phyloP scores from a whole-genome alignment of 78 protist species.

The Emiliania huxleyi region DNA sequence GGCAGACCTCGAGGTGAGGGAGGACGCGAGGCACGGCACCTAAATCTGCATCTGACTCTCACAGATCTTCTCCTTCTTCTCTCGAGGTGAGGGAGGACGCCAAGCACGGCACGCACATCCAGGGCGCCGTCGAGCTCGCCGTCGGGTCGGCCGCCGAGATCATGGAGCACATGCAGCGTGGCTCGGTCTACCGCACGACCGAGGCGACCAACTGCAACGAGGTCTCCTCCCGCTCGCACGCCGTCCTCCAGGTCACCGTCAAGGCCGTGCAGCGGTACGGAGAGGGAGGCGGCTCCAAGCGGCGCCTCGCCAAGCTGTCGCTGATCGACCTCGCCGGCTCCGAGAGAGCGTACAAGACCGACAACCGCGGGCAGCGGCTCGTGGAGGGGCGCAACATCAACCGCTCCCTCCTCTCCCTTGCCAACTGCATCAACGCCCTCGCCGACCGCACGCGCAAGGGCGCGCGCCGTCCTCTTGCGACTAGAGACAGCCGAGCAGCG shows the following conservation, averaged over 20 bases:
- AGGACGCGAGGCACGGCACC: no score
- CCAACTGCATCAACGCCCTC: conserved; percentile 79
- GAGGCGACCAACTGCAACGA: conserved; percentile 21
- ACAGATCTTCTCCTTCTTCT: no score
- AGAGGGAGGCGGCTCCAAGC: not conserved
- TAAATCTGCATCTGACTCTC: no score
- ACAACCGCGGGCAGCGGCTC: conserved; percentile 39
- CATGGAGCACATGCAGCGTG: not conserved
- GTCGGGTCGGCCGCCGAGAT: not conserved
- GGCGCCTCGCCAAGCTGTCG: not conserved
- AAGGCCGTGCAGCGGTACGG: not conserved
- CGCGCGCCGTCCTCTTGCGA: no score
- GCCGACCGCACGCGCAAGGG: not conserved
- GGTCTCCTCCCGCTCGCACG: conserved; percentile 38
- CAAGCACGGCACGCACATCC: not conserved
- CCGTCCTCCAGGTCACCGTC: conserved; percentile 5
- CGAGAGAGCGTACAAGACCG: conserved; percentile 31
- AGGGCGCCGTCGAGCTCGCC: not conserved
- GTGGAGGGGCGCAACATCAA: conserved; percentile 71
- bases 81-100: not conserved
- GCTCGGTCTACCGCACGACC: not conserved
- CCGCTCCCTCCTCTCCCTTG: conserved; percentile 82
- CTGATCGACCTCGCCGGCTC: conserved; percentile 33
- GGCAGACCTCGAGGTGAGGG: no score
- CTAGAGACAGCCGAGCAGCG: no score